Conservation (phyloP, 1,139 yeast species). For the Arxiozyma slooffiae region DNA sequence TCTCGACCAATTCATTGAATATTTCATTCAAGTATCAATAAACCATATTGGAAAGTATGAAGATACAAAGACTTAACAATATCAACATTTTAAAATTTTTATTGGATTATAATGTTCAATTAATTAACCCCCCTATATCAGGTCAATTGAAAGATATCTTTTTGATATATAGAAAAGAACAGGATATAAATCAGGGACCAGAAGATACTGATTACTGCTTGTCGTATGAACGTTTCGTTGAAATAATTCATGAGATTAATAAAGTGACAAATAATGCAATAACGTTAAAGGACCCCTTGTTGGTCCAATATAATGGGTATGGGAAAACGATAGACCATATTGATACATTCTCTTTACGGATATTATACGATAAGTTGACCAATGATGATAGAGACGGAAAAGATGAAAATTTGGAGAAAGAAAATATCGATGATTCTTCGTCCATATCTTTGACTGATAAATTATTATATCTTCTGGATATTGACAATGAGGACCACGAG, state of each 20-base stretch:
- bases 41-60: no score
- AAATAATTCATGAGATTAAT: not conserved
- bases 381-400: not conserved
- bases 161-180: conserved; percentile 9
- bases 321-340: not conserved
- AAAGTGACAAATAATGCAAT: not conserved
- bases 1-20: not conserved
- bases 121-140: conserved; percentile 15
- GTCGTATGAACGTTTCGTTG: not conserved
- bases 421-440: not conserved
- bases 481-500: conserved; percentile 1
- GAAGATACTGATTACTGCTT: not conserved
- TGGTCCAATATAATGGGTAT: not conserved
- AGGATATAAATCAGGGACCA: not conserved
- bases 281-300: not conserved
- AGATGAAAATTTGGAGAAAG: not conserved
- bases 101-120: conserved; percentile 15
- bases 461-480: conserved; percentile 4
- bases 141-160: conserved; percentile 19
- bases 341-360: not conserved
- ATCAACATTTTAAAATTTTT: conserved; percentile 14
- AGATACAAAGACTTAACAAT: conserved; percentile 9
- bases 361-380: not conserved
- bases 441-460: not conserved
- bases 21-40: not conserved